These are phyloP conservation scores for Eimeria acervulina DNA, from an alignment of 169 alveolate species.

Conservation along the genomic window DNA sequence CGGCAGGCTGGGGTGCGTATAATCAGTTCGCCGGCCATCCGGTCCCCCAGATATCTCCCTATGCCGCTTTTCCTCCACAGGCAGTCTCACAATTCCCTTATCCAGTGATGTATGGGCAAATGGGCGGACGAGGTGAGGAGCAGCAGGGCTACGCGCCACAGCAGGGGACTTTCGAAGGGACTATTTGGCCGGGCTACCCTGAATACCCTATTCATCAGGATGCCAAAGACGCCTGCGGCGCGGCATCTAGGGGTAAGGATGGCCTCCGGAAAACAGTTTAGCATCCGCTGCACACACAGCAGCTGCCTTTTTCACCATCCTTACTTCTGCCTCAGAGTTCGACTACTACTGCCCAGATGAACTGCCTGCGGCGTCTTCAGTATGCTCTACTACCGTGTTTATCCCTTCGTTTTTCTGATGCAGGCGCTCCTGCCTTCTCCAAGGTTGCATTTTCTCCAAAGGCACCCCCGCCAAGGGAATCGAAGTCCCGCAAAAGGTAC, in stretches of 20 bases:
- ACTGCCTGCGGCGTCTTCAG: neutral
- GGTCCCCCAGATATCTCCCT: slow-evolving; percentile 55
- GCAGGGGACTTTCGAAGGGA: slow-evolving; percentile 16
- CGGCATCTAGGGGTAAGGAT: neutral
- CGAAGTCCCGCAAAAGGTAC: slow-evolving; percentile 34
- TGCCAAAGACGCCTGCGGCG: slow-evolving; percentile 15
- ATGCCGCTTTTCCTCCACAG: slow-evolving; percentile 58
- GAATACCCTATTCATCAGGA: slow-evolving; percentile 43
- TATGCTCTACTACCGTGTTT: neutral
- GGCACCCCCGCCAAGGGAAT: neutral
- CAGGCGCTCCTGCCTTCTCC: neutral
- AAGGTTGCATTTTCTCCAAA: neutral
- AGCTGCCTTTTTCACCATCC: neutral
- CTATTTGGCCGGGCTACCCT: slow-evolving; percentile 45
- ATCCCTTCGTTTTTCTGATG: neutral
- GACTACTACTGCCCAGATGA: neutral
- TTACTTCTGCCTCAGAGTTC: neutral
- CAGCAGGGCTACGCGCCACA: slow-evolving; percentile 1
- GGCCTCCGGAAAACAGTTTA: neutral
- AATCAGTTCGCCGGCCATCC: neutral
- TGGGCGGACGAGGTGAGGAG: neutral
- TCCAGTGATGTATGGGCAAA: slow-evolving; percentile 47
- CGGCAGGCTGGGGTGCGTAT: slow-evolving; percentile 29
- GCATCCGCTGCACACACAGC: neutral
- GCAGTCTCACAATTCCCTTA: slow-evolving; percentile 21